Evolutionary conservation across 2,329 filamentous ascomycete species (phyloP), one percentile per base, ranked within the genome.

Genomic region (Hymenoscyphus fructigenus): DNA sequence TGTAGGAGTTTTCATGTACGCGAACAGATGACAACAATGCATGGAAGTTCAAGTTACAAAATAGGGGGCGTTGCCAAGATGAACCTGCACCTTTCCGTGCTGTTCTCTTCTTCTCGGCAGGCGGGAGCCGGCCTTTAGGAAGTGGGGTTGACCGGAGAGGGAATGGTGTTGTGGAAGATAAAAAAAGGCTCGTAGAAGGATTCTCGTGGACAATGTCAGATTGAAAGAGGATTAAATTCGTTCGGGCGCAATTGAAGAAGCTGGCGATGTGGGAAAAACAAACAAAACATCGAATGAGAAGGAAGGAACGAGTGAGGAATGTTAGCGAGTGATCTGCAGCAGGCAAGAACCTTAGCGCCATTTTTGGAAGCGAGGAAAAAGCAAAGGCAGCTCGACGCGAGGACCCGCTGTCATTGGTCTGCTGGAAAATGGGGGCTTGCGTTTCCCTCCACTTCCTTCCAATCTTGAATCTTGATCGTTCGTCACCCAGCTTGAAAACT

Each of bases 101-200:
- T 17, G 29, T 23, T 32, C 26, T 17, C 32, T 17, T 59, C 32
- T 26, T 26, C n/a, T 41, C 57, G 26, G 20, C 12, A 47, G 58
- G 58, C 58, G 58, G 58, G 58, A 41, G 41, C 58, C 58, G 58
- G 58, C 58, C 58, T 50, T 28, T 36, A 4, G 41, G 15, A 9
- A 7, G 57, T 36, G 57, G 17, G 12, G 12, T 41, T 15, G 3
- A 36, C 29, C 57, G 29, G 17, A 17, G n/a, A 38, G 57, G 14
- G n/a, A 34, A 23, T 47, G n/a, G 41, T 10, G 41, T 38, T 36
- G 56, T 58, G 34, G 57, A 20, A 38, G 29, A 26, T 38, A 29
- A 29, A 20, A 26, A 26, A 41, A 14, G 14, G n/a, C 14, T 15
- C 15, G n/a, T 57, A 14, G n/a, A 10, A 57, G 15, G 55, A 14